Conservation (phyloP, 352 stramenopile species). For the Thalassiosira ordinaria region DNA sequence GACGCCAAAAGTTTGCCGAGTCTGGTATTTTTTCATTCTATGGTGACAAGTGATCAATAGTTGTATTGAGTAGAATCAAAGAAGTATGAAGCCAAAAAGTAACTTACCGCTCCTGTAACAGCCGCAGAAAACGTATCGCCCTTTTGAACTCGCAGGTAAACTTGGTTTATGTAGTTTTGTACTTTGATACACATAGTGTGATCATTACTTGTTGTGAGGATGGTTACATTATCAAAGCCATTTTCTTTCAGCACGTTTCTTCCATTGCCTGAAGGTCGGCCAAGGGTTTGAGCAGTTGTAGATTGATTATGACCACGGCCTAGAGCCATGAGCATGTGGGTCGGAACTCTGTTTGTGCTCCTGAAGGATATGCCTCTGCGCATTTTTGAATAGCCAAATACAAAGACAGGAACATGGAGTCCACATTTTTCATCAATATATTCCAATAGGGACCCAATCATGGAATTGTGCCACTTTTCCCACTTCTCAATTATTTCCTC, state of each 20-base stretch:
- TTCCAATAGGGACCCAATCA: constrained; percentile 32
- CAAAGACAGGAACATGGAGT: constrained; percentile 41
- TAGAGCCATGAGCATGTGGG: constrained; percentile 41
- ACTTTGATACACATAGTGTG: constrained; percentile 21
- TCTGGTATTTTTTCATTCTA: constrained; percentile 36
- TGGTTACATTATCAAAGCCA: constrained; percentile 37
- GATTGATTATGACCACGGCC: constrained; percentile 38
- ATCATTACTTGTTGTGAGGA: constrained; percentile 37
- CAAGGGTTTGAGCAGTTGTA: constrained; percentile 46
- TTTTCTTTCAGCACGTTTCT: constrained; percentile 38
- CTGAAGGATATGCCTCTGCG: constrained; percentile 38
- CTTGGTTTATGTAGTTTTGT: constrained; percentile 36
- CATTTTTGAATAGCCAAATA: constrained; percentile 58
- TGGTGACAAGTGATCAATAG: background rate
- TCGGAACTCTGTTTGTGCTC: constrained; percentile 35
- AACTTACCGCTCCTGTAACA: constrained; percentile 27
- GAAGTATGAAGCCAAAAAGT: background rate
- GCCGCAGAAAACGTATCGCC: constrained; percentile 42
- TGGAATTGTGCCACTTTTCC: constrained; percentile 26
- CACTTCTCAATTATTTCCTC: constrained; percentile 3
- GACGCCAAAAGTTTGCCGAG: constrained; percentile 33
- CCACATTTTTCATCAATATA: constrained; percentile 44
- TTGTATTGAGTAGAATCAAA: background rate
- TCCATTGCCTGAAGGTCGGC: constrained; percentile 55
- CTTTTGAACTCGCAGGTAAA: constrained; percentile 20